Percentiles rank a stretch among this genome's conserved stretches.
These are phyloP conservation scores for Bryopsis sp. DNA, from an alignment of 139 green algal genomes.

Conservation along the genomic window DNA sequence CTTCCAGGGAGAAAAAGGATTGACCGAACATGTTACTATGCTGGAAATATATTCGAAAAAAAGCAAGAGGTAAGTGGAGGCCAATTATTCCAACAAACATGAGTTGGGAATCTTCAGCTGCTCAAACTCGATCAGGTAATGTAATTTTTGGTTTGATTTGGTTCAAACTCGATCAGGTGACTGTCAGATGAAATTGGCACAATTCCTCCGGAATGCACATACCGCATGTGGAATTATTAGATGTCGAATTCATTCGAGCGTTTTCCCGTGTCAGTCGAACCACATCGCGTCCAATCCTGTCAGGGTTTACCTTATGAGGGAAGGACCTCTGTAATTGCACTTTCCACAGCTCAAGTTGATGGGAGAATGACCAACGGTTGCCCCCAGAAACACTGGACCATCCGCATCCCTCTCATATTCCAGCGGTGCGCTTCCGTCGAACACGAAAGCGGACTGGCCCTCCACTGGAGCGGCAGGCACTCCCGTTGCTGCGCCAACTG, in stretches of 20 bases:
- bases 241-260: not conserved
- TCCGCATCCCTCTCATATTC: not conserved
- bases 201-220: not conserved
- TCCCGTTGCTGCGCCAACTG: too few species aligned
- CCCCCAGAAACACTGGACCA: conserved; percentile 1
- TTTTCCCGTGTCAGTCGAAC: not conserved
- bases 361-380: not conserved
- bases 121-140: too few species aligned
- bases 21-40: not conserved
- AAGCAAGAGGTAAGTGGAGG: not conserved
- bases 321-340: not conserved
- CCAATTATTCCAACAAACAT: too few species aligned
- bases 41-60: not conserved
- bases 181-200: not conserved
- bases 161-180: too few species aligned
- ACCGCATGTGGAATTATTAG: not conserved
- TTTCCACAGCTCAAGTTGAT: conserved; percentile 1
- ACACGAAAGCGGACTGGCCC: not conserved
- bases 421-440: not conserved
- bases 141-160: too few species aligned
- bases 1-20: not conserved
- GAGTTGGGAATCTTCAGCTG: not conserved
- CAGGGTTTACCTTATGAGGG: not conserved
- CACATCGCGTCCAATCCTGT: not conserved
- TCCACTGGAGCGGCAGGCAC: not conserved